These are phyloP conservation scores for Pichia sp. DNA, from an alignment of 1,139 yeast species.

Conservation along the genomic window DNA sequence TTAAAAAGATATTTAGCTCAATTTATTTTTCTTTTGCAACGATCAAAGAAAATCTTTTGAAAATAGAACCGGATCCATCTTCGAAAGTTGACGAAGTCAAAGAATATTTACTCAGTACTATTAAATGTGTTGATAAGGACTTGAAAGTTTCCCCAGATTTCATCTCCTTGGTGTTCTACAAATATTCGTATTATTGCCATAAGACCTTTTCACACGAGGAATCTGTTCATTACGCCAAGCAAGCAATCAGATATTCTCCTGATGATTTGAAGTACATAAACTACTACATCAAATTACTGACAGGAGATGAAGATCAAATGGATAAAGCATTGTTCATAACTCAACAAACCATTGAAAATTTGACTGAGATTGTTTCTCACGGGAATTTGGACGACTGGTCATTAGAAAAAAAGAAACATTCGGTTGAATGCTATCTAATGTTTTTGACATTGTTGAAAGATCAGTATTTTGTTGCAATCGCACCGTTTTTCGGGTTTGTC, in stretches of 20 bases:
- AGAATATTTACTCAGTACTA: conserved; percentile 9
- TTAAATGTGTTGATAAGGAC: conserved; percentile 1
- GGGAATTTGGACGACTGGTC: conserved; percentile 24
- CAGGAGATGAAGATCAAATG: conserved; percentile 42
- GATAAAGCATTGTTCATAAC: conserved; percentile 35
- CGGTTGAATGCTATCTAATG: conserved; percentile 67
- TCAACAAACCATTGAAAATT: conserved; percentile 29
- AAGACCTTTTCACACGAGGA: conserved; percentile 27
- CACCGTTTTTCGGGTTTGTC: conserved; percentile 58
- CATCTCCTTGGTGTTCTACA: conserved; percentile 21
- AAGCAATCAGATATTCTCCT: conserved; percentile 30
- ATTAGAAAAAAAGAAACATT: conserved; percentile 34
- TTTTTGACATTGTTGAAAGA: conserved; percentile 66
- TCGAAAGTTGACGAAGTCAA: conserved; percentile 7
- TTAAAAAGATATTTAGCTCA: conserved; percentile 11
- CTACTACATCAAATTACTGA: conserved; percentile 40
- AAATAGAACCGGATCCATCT: conserved; percentile 10
- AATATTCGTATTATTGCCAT: conserved; percentile 29
- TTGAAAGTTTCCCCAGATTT: not conserved
- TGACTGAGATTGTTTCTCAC: conserved; percentile 16
- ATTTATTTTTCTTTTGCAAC: conserved; percentile 13
- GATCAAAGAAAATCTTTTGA: conserved; percentile 15
- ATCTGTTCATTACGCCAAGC: conserved; percentile 30
- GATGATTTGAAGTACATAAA: conserved; percentile 42
- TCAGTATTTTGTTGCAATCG: conserved; percentile 45